Conservation (phyloP, 805 yeast genomes). For the Millerago galiae region DNA sequence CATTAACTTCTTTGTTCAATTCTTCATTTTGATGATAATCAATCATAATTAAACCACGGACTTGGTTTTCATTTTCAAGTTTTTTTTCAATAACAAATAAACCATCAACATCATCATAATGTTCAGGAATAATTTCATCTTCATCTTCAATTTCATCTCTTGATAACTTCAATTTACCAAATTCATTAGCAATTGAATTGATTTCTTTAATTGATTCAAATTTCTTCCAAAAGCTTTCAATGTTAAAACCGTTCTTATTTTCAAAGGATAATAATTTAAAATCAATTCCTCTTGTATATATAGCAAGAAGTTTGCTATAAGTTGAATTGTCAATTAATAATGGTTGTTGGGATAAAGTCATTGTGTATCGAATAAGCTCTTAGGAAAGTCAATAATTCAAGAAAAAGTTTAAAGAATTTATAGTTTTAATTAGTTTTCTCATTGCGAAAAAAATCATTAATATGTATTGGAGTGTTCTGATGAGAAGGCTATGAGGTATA, state of each 20-base stretch:
- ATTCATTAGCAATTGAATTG: background rate
- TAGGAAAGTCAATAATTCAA: too few relatives aligned
- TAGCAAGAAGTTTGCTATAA: constrained; percentile 31
- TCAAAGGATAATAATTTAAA: constrained; percentile 21
- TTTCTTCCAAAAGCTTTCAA: constrained; percentile 25
- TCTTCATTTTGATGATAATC: constrained; percentile 12
- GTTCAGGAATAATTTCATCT: constrained; percentile 8
- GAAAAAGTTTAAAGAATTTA: too few relatives aligned
- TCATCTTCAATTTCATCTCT: constrained; percentile 7
- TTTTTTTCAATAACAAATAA: constrained; percentile 29
- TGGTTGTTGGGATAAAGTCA: constrained; percentile 5
- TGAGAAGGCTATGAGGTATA: too few relatives aligned
- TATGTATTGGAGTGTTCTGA: too few relatives aligned
- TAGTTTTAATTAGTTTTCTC: too few relatives aligned
- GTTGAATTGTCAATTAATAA: constrained; percentile 27
- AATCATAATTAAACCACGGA: constrained; percentile 33
- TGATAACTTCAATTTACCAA: constrained; percentile 1
- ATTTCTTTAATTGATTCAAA: background rate
- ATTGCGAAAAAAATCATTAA: too few relatives aligned
- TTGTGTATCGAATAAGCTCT: background rate
- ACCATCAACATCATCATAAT: constrained; percentile 14
- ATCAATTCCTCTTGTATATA: constrained; percentile 28
- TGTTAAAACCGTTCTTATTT: constrained; percentile 28
- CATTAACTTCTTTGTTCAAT: constrained; percentile 20
- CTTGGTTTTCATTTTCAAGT: constrained; percentile 25